phyloP scores from a whole-genome alignment of 148 eudicot species.

The Dysphania ambrosioides region DNA sequence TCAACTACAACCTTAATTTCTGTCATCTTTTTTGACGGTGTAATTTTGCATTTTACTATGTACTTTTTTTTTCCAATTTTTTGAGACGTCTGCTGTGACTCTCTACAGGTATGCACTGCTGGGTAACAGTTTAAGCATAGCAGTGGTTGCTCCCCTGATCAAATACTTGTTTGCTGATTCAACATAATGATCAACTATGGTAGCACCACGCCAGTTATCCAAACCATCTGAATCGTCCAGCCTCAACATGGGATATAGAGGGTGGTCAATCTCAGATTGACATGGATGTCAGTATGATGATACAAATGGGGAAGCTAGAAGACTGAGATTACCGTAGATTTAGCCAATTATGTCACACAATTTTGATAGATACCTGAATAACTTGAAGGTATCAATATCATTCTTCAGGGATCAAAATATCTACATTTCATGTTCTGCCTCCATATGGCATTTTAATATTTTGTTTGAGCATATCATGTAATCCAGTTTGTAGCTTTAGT shows the following conservation, averaged over 20 bases:
- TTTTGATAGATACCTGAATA: neutral
- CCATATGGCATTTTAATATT: neutral
- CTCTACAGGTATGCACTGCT: constrained; percentile 79
- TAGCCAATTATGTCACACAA: neutral
- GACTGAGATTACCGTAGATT: neutral
- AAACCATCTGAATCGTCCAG: neutral
- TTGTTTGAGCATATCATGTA: neutral
- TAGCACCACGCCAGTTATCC: neutral
- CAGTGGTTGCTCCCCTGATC: constrained; percentile 79
- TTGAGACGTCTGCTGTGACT: constrained; percentile 3
- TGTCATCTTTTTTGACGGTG: neutral
- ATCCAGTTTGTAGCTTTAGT: no score
- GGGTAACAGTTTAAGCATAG: constrained; percentile 90
- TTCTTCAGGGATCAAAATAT: neutral
- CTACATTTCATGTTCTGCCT: neutral
- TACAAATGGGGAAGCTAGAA: neutral
- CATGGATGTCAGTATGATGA: neutral
- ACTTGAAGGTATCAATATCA: neutral
- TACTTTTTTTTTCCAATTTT: constrained; percentile 3
- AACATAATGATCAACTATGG: constrained; percentile 22
- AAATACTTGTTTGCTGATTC: constrained; percentile 59
- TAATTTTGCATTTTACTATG: neutral
- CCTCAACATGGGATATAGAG: neutral
- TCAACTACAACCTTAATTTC: neutral
- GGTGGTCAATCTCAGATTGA: neutral